Percentiles rank a stretch among this genome's conserved stretches.
Evolutionary conservation across 2,329 filamentous ascomycete species (phyloP).

Genomic region (Pseudogymnoascus sp.): DNA sequence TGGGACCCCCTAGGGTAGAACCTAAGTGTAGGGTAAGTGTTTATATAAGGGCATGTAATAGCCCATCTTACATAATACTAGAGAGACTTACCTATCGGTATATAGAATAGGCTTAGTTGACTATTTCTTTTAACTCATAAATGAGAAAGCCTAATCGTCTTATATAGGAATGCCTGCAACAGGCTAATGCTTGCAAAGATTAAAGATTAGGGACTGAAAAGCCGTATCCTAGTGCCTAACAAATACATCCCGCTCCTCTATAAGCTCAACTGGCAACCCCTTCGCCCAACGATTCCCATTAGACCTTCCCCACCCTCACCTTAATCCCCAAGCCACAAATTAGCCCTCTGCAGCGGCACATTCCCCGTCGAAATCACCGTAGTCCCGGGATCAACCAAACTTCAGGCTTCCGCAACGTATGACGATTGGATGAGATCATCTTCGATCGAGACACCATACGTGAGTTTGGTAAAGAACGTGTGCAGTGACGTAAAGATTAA

Average conservation of each 20-base stretch:
- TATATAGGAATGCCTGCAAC: neutral
- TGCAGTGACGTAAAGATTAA: neutral
- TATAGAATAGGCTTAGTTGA: neutral
- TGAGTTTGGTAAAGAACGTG: no score
- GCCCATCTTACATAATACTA: no score
- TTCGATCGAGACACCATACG: no score
- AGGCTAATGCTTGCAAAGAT: neutral
- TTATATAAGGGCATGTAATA: no score
- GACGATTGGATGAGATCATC: no score
- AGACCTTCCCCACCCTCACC: neutral
- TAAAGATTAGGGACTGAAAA: neutral
- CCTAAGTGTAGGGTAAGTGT: no score
- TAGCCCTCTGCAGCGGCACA: constrained; percentile 39
- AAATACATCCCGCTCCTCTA: constrained; percentile 3
- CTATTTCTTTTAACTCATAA: neutral
- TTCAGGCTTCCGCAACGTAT: no score
- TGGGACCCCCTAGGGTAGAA: no score
- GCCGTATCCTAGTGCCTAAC: neutral
- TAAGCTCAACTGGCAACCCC: neutral
- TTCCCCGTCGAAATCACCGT: constrained; percentile 43
- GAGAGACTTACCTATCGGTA: no score
- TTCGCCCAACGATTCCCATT: neutral
- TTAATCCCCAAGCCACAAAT: constrained; percentile 31
- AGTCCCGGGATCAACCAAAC: constrained; percentile 45
- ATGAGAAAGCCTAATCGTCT: neutral